Evolutionary conservation across 768 basidiomycete genomes (phyloP), one percentile per base, ranked within the genome.

Genomic region (Kwoniella mangroviensis): DNA sequence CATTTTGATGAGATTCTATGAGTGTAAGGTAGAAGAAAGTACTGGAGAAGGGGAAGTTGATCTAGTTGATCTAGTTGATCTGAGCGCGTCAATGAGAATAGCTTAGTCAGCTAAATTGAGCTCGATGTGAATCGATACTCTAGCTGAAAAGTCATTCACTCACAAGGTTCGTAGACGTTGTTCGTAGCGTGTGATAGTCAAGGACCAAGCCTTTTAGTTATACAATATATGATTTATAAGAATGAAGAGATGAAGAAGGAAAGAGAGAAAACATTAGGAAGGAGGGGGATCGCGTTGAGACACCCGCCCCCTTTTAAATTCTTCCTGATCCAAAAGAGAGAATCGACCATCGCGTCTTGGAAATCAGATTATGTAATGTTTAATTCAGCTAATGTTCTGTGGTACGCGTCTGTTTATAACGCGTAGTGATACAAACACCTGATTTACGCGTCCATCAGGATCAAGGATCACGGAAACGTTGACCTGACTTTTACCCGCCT

Each of bases 1-100:
- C 79, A 80, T 79, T n/a, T 67, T 78, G 74, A 62, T n/a, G 43
- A 54, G 24, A 22, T 49, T 13, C 5, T 53, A 22, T 43, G 28
- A 40, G 24, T 22, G 28, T 45, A 26, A 21, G 7, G 28, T 19
- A 19, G 57, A 28, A 51, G n/a, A 12, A 51, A 60, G 57, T 5
- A 34, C 34, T 53, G 42, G 56, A 52, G 45, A 15, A 49, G 13
- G 22, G 43, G 58, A 24, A 53, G 67, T 17, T 61, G 60, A 60
- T 26, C 22, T 21, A 53, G 67, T 17, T 61, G 60, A 60, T 26
- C 22, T 21, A n/a, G 2, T 34, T 51, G 42, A 22, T 60, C 58
- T 60, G 58, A 43, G 34, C 58, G 58, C 58, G 58, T 60, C 41
- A n/a, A 42, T 51, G 49, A 51, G 21, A 6, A 43, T 60, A 17